Conservation (phyloP, 2,329 filamentous ascomycete species). For the Coniochaeta prunicola region DNA sequence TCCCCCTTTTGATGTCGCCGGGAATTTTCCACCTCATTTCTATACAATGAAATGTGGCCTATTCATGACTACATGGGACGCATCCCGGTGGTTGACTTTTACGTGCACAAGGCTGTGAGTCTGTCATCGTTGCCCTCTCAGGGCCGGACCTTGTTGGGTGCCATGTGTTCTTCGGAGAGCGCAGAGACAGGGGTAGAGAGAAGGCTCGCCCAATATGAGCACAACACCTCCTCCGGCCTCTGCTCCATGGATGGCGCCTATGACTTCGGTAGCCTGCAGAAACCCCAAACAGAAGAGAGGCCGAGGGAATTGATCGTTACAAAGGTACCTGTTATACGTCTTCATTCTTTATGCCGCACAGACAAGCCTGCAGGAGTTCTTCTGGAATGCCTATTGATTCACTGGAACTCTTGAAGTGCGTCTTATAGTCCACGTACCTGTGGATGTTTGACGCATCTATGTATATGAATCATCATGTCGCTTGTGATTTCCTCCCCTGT, state of each 20-base stretch:
- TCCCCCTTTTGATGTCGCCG: no score
- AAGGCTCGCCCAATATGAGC: neutral
- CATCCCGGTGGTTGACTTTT: neutral
- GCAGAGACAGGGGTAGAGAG: neutral
- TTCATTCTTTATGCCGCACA: neutral
- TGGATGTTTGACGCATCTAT: neutral
- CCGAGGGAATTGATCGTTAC: neutral
- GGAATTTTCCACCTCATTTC: neutral
- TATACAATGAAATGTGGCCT: neutral
- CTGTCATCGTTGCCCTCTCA: neutral
- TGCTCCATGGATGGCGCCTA: neutral
- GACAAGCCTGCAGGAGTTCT: neutral
- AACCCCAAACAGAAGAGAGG: neutral
- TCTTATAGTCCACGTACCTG: neutral
- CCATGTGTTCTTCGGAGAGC: neutral
- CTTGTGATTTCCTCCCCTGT: neutral
- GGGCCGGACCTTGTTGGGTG: neutral
- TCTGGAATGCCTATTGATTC: neutral
- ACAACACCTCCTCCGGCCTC: neutral
- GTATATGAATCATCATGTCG: neutral
- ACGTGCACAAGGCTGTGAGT: neutral
- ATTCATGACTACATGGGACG: neutral
- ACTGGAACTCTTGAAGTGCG: neutral
- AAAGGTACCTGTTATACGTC: neutral
- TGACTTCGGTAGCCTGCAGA: neutral